These are phyloP conservation scores for Eucalyptus decipiens DNA, from an alignment of 345 rosid genomes.

Conservation along the genomic window DNA sequence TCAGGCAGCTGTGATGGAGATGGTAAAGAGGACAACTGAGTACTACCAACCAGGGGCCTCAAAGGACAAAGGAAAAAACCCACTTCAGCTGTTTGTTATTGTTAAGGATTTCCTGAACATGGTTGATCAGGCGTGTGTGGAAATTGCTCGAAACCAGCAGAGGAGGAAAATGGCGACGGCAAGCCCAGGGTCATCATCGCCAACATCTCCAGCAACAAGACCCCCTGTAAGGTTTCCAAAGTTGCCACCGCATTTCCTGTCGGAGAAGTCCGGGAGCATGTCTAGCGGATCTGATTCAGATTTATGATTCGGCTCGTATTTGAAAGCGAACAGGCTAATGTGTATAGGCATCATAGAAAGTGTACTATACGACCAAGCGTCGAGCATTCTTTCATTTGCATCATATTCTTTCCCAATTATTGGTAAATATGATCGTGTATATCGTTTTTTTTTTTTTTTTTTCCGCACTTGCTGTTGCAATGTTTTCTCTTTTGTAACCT, in stretches of 20 bases:
- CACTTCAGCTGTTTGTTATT: conserved; percentile 57
- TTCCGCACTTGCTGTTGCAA: not conserved
- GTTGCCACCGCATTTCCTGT: conserved; percentile 64
- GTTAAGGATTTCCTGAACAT: conserved; percentile 61
- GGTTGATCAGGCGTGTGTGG: conserved; percentile 77
- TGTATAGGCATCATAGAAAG: conserved; percentile 1
- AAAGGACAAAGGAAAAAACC: conserved; percentile 28
- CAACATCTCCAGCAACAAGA: conserved; percentile 17
- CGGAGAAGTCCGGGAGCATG: conserved; percentile 32
- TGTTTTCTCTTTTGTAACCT: not conserved
- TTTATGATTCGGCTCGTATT: conserved; percentile 5
- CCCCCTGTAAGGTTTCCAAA: conserved; percentile 53
- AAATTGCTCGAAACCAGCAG: conserved; percentile 51
- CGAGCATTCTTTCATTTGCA: not conserved
- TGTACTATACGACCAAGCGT: not conserved
- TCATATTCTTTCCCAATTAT: not conserved
- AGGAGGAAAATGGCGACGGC: conserved; percentile 21
- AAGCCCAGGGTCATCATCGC: conserved; percentile 11
- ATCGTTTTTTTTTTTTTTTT: not conserved
- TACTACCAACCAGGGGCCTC: conserved; percentile 69
- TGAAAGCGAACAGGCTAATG: not conserved
- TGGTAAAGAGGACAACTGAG: conserved; percentile 58
- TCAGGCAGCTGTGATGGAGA: conserved; percentile 41
- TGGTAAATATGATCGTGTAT: not conserved
- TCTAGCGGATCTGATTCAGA: conserved; percentile 56